Evolutionary conservation across 176 grass and related monocot species (phyloP).

Genomic region (Leersia perrieri): DNA sequence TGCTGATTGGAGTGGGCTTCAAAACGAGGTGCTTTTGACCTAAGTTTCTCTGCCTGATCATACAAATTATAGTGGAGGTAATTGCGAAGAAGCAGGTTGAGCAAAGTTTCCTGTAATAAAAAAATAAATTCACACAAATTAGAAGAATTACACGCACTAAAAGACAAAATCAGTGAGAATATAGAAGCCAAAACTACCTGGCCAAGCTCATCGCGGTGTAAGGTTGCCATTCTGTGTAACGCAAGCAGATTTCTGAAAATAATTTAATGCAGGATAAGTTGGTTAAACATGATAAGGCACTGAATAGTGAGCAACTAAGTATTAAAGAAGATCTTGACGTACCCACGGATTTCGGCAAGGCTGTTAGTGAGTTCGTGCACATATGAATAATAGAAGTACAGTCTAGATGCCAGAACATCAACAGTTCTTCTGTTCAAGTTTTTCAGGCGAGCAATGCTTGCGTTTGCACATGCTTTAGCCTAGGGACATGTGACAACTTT

Average conservation of each 20-base stretch:
- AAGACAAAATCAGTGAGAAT: neutral
- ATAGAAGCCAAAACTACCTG: constrained; percentile 50
- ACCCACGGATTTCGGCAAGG: constrained; percentile 93
- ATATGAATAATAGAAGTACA: constrained; percentile 84
- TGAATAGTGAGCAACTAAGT: neutral
- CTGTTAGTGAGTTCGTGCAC: constrained; percentile 78
- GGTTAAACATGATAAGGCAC: neutral
- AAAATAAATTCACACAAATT: neutral
- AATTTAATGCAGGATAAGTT: neutral
- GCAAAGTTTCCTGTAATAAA: constrained; percentile 70
- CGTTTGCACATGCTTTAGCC: constrained; percentile 81
- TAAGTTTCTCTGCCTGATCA: constrained; percentile 83
- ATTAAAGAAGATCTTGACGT: constrained; percentile 12
- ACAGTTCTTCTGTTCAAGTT: constrained; percentile 81
- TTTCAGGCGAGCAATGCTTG: constrained; percentile 72
- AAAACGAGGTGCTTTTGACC: constrained; percentile 84
- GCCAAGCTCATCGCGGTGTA: constrained; percentile 75
- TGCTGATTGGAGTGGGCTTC: constrained; percentile 90
- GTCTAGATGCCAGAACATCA: constrained; percentile 72
- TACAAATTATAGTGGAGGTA: constrained; percentile 93
- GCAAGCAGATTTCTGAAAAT: constrained; percentile 62
- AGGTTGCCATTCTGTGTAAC: constrained; percentile 84
- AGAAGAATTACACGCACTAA: neutral
- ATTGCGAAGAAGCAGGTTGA: constrained; percentile 87
- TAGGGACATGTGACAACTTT: constrained; percentile 24